Percentiles rank a stretch among this genome's conserved stretches.
phyloP scores from a whole-genome alignment of 1,284 basidiomycete genomes.

The Amylostereum chailletii region DNA sequence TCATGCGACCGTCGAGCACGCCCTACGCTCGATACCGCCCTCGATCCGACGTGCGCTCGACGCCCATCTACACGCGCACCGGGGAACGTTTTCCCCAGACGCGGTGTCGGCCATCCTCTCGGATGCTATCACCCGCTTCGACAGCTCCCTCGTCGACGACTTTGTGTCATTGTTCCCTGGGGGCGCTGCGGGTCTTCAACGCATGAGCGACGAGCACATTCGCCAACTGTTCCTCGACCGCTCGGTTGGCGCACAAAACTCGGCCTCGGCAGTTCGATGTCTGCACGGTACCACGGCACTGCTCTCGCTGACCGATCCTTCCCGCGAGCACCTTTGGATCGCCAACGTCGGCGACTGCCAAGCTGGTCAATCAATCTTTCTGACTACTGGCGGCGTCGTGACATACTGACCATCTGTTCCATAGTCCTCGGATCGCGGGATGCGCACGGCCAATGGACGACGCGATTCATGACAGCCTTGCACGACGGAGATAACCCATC shows the following conservation, averaged over 20 bases:
- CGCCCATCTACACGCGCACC: conserved; percentile 24
- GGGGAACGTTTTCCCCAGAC: conserved; percentile 23
- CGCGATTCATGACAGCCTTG: conserved; percentile 35
- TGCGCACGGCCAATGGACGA: conserved; percentile 29
- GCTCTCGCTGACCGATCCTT: conserved; percentile 45
- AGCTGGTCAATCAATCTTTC: conserved; percentile 34
- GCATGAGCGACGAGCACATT: conserved; percentile 18
- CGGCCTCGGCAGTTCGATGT: conserved; percentile 32
- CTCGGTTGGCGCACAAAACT: conserved; percentile 16
- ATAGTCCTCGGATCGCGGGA: conserved; percentile 37
- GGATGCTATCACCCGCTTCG: conserved; percentile 31
- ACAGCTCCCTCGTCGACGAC: conserved; percentile 33
- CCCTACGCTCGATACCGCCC: conserved; percentile 33
- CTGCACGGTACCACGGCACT: conserved; percentile 58
- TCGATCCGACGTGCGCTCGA: conserved; percentile 35
- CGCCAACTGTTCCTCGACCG: conserved; percentile 18
- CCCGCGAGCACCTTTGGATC: conserved; percentile 46
- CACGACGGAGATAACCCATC: conserved; percentile 45
- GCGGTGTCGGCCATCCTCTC: conserved; percentile 35
- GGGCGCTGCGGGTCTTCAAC: conserved; percentile 16
- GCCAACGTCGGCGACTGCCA: conserved; percentile 61
- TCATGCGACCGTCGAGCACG: conserved; percentile 49
- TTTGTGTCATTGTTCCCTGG: conserved; percentile 37
- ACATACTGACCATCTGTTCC: conserved; percentile 12
- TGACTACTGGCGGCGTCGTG: conserved; percentile 8